Evolutionary conservation across 202 grass and related monocot genomes (phyloP), one percentile per base, ranked within the genome.

Genomic region (Schoenoplectus triqueter): DNA sequence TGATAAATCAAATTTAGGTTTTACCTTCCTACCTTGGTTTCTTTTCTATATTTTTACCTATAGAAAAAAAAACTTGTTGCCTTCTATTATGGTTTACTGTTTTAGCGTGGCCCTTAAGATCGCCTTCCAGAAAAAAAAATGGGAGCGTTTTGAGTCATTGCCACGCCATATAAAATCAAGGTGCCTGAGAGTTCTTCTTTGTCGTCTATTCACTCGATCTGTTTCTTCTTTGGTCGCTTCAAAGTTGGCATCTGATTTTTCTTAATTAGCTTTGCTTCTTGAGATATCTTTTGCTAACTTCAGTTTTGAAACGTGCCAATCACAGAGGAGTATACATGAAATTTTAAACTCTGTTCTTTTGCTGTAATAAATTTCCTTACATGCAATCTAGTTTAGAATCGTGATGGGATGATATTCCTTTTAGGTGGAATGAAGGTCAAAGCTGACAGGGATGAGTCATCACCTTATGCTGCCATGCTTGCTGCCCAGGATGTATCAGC

Each of bases 391-490:
- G 17, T 57, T 18, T 50, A 4, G 22, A 62, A 71, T 68, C 84
- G 15, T 68, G 46, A 54, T 67, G 39, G 49, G 20, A 66, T 59
- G 19, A 54, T 85, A 64, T 15, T 11, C 80, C 54, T 73, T 86
- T 22, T 76, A 97, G 94, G 94, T 85, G 94, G 92, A 64, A 97
- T 97, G 94, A 97, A 97, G 90, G 94, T 97, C 7, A 97, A 97
- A 80, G 94, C 94, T 57, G 94, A 97, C 40, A 92, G 92, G 85
- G 90, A 97, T 62, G 92, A 97, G 64, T 97, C 94, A 87, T 97
- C 94, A 70, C 92, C 92, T 59, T 97, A 97, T 66, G 92, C 92
- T 72, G 94, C 94, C 54, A 97, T 97, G 94, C 94, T 97, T 97
- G 94, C 92, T 50, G 82, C 94, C 46, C 92, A 97, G 86, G 94